Evolutionary conservation across 2,329 filamentous ascomycete genomes (phyloP).

Genomic region (Fusarium siculi): DNA sequence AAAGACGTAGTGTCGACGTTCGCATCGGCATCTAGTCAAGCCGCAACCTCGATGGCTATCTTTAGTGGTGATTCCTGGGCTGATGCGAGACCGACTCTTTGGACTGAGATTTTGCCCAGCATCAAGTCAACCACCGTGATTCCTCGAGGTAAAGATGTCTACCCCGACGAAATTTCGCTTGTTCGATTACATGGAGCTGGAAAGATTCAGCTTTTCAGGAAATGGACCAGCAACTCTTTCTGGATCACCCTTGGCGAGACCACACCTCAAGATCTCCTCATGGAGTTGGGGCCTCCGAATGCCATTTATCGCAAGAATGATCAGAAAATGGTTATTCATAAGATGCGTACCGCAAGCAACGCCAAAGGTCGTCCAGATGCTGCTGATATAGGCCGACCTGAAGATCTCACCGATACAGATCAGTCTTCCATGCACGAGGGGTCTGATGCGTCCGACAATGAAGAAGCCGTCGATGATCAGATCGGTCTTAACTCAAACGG

Average conservation of each 20-base stretch:
- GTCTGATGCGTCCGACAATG: constrained; percentile 73
- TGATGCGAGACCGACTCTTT: constrained; percentile 80
- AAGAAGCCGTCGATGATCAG: constrained; percentile 68
- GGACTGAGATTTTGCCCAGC: constrained; percentile 78
- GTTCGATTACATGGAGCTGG: constrained; percentile 83
- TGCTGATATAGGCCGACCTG: constrained; percentile 57
- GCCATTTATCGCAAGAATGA: constrained; percentile 94
- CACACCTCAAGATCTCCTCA: constrained; percentile 89
- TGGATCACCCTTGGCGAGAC: constrained; percentile 85
- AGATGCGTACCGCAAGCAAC: constrained; percentile 65
- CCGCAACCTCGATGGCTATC: constrained; percentile 87
- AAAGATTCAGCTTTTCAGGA: constrained; percentile 79
- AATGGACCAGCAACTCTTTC: constrained; percentile 72
- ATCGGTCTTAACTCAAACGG: constrained; percentile 65
- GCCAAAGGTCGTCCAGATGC: constrained; percentile 58
- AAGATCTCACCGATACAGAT: constrained; percentile 76
- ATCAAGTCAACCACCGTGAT: constrained; percentile 77
- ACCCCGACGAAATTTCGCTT: constrained; percentile 89
- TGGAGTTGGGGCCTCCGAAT: constrained; percentile 91
- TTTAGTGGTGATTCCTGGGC: constrained; percentile 94
- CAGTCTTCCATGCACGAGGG: constrained; percentile 78
- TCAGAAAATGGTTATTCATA: constrained; percentile 87
- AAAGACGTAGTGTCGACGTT: constrained; percentile 89
- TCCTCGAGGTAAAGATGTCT: constrained; percentile 77
- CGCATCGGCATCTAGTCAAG: constrained; percentile 78